A percentile compares a stretch with the other conserved stretches of the same genome.
phyloP scores from a whole-genome alignment of 75 land plant genomes.

The Adiantum capillusveneris region DNA sequence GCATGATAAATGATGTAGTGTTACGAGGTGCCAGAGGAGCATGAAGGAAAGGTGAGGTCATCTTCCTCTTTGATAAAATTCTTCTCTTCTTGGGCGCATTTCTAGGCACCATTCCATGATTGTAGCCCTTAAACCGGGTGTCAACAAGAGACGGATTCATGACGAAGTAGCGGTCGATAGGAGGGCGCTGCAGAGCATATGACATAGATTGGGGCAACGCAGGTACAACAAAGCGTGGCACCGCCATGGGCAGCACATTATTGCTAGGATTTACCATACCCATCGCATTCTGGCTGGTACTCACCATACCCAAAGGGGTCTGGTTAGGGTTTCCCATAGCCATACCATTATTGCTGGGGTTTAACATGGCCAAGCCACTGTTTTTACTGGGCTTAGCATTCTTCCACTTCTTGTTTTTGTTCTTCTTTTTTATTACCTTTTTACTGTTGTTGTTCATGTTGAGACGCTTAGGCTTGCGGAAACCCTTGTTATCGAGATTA shows the following conservation, averaged over 20 bases:
- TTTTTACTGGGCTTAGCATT: neutral
- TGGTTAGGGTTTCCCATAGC: too few species aligned
- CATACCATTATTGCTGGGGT: too few species aligned
- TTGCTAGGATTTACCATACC: too few species aligned
- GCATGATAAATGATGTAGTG: slow-evolving; percentile 73
- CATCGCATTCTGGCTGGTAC: too few species aligned
- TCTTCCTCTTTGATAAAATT: slow-evolving; percentile 53
- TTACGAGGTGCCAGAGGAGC: slow-evolving; percentile 84
- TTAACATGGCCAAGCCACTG: neutral
- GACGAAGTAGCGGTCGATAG: neutral
- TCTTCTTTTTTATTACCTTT: neutral
- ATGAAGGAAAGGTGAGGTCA: slow-evolving; percentile 26
- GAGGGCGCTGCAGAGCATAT: neutral
- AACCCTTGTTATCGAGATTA: neutral
- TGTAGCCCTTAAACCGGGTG: neutral
- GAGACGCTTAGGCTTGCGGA: neutral
- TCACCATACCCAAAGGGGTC: too few species aligned
- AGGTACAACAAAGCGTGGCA: neutral
- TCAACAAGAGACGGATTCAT: neutral
- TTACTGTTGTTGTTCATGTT: too few species aligned
- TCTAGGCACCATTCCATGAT: slow-evolving; percentile 53
- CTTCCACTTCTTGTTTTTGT: slow-evolving; percentile 1
- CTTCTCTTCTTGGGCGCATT: slow-evolving; percentile 59
- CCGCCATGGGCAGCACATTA: too few species aligned
- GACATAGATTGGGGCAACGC: neutral